These are phyloP conservation scores for Tolypocladium paradoxum DNA, from an alignment of 2,329 filamentous ascomycete species.

Conservation along the genomic window DNA sequence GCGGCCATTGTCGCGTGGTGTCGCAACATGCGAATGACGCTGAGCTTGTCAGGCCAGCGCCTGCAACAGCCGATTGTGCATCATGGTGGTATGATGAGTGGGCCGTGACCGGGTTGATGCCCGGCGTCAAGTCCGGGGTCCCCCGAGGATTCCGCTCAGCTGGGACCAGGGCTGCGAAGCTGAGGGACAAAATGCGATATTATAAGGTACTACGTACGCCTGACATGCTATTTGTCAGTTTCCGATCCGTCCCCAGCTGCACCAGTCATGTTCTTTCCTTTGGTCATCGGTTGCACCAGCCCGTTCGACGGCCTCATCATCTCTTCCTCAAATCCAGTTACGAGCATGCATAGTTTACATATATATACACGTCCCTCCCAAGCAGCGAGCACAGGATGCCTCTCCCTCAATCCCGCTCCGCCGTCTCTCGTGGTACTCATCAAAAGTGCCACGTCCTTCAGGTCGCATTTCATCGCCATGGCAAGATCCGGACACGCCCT, in stretches of 20 bases:
- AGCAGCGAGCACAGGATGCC: neutral
- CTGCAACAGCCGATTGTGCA: neutral
- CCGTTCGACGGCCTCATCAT: neutral
- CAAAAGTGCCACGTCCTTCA: neutral
- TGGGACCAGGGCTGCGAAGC: neutral
- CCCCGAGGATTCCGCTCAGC: neutral
- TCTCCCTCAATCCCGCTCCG: neutral
- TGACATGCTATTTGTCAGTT: neutral
- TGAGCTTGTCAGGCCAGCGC: neutral
- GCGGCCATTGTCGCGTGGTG: neutral
- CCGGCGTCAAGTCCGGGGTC: neutral
- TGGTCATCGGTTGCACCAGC: neutral
- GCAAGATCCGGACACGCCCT: neutral
- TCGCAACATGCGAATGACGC: neutral
- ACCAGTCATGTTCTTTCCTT: neutral
- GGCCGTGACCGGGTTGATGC: neutral
- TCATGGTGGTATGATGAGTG: neutral
- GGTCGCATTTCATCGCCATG: neutral
- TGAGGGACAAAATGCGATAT: neutral
- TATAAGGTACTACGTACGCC: neutral
- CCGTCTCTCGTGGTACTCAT: neutral
- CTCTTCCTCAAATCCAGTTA: neutral
- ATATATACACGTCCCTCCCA: constrained; percentile 1
- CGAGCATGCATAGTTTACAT: neutral
- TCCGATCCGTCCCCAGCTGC: neutral